Base-by-base conservation (phyloP, 2,329 filamentous ascomycete species). In the Alternaria arbusti region DNA sequence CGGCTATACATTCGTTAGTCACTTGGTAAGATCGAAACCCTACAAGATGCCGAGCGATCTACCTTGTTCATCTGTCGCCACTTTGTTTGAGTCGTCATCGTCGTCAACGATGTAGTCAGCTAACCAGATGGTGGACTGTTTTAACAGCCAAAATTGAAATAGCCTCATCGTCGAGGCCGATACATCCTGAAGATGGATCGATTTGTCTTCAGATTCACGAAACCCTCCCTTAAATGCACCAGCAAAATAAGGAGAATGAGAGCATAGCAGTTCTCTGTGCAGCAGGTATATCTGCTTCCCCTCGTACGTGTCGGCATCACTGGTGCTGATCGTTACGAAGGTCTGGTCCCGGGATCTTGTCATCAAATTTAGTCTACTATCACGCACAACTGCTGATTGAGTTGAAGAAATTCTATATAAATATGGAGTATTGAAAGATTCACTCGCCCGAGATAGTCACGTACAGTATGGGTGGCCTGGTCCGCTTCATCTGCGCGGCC, bases 161-260 rank as follows among this genome's bases (percentile, higher is more conserved):
- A 46, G 20, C 12, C 20, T 46, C 44, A 46, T 25, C 0, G 44
- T 46, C 17, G 43, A 23, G 20, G 20, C 17, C 0, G 17, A 1
- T 13, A 23, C 43, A 45, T 5, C 12, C 12, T 1, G 1, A 23
- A 45, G 6, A 13, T 4, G 6, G 2, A 45, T 44, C 0, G 20
- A 46, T 46, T 2, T 46, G 12, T 46, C 44, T 23, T 15, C 4
- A n/a, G 44, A 13, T 1, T 46, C 44, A 1, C 20, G 13, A 4
- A 46, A 15, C 0, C 3, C 13, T 0, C 0, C 0, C 2, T 23
- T 12, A 1, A 46, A 46, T 2, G 44, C 44, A 0, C 0, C 44
- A 0, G 20, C 44, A 23, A 46, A 46, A 0, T 23, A 46, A 23
- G 44, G 7, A 4, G 44, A 46, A 0, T 10, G 2, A 46, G 44